These are phyloP conservation scores for Pelagophyceae sp. DNA, from an alignment of 352 stramenopile species.

Conservation along the genomic window DNA sequence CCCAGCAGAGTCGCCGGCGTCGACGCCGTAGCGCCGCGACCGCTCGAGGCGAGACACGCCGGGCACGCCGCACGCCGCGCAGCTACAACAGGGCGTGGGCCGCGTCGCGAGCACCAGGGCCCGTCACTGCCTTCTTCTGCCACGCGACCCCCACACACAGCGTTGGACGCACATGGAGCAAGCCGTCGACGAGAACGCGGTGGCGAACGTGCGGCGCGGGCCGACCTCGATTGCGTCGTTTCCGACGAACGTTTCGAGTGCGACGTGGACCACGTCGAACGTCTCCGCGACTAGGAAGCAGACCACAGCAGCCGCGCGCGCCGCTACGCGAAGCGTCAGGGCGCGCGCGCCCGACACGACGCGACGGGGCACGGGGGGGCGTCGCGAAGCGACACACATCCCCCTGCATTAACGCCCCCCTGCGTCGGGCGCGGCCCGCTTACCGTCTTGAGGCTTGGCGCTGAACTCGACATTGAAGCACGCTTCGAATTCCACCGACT, in stretches of 20 bases:
- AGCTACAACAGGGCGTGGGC: slow-evolving; percentile 76
- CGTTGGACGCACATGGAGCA: too few relatives aligned
- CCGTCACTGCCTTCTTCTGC: background rate
- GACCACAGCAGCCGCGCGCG: background rate
- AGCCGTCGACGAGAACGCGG: background rate
- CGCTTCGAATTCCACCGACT: background rate
- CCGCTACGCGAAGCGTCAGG: too few relatives aligned
- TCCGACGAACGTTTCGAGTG: background rate
- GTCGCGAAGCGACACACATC: too few relatives aligned
- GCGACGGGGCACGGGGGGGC: too few relatives aligned
- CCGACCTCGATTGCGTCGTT: background rate
- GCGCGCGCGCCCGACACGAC: too few relatives aligned
- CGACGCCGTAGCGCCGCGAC: slow-evolving; percentile 69
- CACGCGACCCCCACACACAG: too few relatives aligned
- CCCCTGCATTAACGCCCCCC: too few relatives aligned
- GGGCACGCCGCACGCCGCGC: slow-evolving; percentile 77
- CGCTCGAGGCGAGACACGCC: slow-evolving; percentile 83
- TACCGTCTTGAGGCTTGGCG: background rate
- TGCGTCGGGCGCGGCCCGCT: too few relatives aligned
- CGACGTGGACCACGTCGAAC: background rate
- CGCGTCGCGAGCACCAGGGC: background rate
- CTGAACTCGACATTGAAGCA: background rate
- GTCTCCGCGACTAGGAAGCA: background rate
- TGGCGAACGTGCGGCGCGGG: background rate
- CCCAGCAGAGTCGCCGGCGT: slow-evolving; percentile 38